Conservation (phyloP, 805 yeast genomes). For the Nakazawaea wyomingensis region DNA sequence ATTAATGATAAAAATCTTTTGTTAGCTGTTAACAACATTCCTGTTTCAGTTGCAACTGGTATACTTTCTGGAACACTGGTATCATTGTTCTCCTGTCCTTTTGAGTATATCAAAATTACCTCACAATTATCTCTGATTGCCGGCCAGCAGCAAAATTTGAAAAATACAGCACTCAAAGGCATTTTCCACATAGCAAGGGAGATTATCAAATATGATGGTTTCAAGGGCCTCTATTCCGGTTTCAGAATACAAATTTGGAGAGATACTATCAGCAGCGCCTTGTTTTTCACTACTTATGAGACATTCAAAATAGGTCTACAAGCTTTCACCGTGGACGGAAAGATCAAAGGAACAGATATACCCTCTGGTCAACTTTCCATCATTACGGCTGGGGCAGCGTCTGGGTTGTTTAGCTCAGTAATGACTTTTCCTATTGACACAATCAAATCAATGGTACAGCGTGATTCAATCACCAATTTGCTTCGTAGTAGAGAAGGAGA, state of each 20-base stretch:
- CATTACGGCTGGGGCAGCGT: slow-evolving; percentile 70
- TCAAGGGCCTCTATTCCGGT: slow-evolving; percentile 67
- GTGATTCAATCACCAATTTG: slow-evolving; percentile 68
- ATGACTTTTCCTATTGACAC: slow-evolving; percentile 80
- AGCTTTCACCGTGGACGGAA: slow-evolving; percentile 15
- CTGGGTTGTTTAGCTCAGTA: slow-evolving; percentile 74
- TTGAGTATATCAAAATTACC: slow-evolving; percentile 77
- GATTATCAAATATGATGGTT: slow-evolving; percentile 55
- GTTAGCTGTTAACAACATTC: slow-evolving; percentile 31
- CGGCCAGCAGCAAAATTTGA: slow-evolving; percentile 19
- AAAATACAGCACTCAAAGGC: slow-evolving; percentile 24
- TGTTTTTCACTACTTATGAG: slow-evolving; percentile 74
- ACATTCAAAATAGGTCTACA: slow-evolving; percentile 52
- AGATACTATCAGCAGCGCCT: slow-evolving; percentile 66
- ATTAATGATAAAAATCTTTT: background rate
- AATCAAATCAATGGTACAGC: slow-evolving; percentile 67
- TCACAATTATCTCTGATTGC: slow-evolving; percentile 64
- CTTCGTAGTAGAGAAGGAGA: slow-evolving; percentile 45
- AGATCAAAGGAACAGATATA: slow-evolving; percentile 19
- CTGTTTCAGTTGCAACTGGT: slow-evolving; percentile 54
- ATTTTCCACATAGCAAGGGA: slow-evolving; percentile 41
- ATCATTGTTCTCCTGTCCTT: slow-evolving; percentile 71
- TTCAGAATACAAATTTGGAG: slow-evolving; percentile 60
- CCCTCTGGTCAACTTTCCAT: slow-evolving; percentile 38
- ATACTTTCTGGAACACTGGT: slow-evolving; percentile 60